Evolutionary conservation across 2,329 filamentous ascomycete species (phyloP).

Genomic region (Penicillium verrucosum): DNA sequence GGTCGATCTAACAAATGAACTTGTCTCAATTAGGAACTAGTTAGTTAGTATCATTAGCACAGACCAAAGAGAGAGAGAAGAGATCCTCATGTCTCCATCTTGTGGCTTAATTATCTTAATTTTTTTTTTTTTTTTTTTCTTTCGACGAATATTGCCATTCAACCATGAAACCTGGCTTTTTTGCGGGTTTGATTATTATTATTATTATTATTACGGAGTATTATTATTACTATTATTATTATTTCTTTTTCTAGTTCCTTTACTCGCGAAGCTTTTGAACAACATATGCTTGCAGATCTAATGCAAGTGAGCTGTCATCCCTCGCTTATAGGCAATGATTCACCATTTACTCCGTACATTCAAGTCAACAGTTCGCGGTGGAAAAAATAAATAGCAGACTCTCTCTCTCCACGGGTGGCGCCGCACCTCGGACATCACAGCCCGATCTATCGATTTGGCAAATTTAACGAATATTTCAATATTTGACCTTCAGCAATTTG

Average conservation of each 20-base stretch:
- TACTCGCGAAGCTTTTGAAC: background rate
- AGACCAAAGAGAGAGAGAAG: conserved; percentile 11
- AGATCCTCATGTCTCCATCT: background rate
- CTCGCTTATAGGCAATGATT: background rate
- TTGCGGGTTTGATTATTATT: background rate
- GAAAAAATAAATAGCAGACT: background rate
- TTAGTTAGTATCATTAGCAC: conserved; percentile 2
- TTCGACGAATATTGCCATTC: conserved; percentile 6
- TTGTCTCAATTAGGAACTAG: conserved; percentile 14
- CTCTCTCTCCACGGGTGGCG: conserved; percentile 4
- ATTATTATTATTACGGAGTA: no score
- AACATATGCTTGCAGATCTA: background rate
- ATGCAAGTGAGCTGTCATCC: background rate
- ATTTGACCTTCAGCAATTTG: background rate
- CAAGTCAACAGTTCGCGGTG: background rate
- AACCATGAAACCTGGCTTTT: background rate
- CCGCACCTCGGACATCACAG: background rate
- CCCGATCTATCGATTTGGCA: conserved; percentile 4
- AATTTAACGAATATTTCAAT: background rate
- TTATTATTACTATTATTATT: no score
- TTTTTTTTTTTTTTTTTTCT: background rate
- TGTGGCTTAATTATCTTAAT: conserved; percentile 2
- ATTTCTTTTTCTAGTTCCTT: background rate
- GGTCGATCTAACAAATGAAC: conserved; percentile 19
- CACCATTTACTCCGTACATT: background rate